Percentiles rank a stretch among this genome's conserved stretches.
phyloP scores from a whole-genome alignment of 345 rosid genomes.

The Nasturtium officinale region DNA sequence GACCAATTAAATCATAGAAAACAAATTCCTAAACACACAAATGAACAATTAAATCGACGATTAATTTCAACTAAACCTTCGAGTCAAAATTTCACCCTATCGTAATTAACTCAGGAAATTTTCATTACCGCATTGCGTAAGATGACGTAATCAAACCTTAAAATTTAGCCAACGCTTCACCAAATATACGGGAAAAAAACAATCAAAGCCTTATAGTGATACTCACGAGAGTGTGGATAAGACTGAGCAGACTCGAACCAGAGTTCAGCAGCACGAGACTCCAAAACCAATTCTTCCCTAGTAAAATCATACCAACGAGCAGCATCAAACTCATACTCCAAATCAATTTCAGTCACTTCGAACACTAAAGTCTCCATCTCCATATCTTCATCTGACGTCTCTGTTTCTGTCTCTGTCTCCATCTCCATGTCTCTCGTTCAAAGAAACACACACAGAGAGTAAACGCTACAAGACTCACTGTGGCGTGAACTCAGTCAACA shows the following conservation, averaged over 20 bases:
- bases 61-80: slow-evolving; percentile 9
- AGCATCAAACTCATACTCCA: slow-evolving; percentile 92
- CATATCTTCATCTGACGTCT: slow-evolving; percentile 43
- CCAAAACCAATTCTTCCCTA: slow-evolving; percentile 58
- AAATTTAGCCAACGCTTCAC: background rate
- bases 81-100: background rate
- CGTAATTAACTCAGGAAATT: background rate
- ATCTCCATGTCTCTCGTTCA: slow-evolving; percentile 27
- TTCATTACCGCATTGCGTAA: slow-evolving; percentile 1
- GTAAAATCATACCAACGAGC: slow-evolving; percentile 76
- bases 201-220: background rate
- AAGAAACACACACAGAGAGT: background rate
- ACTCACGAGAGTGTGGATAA: slow-evolving; percentile 93
- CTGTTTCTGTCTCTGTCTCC: slow-evolving; percentile 25
- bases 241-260: slow-evolving; percentile 82
- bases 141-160: slow-evolving; percentile 17
- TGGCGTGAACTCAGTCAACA: background rate
- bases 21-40: background rate
- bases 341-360: slow-evolving; percentile 77
- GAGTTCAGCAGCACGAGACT: slow-evolving; percentile 65
- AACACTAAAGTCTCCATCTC: slow-evolving; percentile 57
- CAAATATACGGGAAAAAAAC: slow-evolving; percentile 11
- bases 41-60: background rate
- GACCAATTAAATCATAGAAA: background rate
- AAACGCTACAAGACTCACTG: background rate